These are phyloP conservation scores for Alisma plantagoaquatica DNA, from an alignment of 106 monocot genomes.

Conservation along the genomic window DNA sequence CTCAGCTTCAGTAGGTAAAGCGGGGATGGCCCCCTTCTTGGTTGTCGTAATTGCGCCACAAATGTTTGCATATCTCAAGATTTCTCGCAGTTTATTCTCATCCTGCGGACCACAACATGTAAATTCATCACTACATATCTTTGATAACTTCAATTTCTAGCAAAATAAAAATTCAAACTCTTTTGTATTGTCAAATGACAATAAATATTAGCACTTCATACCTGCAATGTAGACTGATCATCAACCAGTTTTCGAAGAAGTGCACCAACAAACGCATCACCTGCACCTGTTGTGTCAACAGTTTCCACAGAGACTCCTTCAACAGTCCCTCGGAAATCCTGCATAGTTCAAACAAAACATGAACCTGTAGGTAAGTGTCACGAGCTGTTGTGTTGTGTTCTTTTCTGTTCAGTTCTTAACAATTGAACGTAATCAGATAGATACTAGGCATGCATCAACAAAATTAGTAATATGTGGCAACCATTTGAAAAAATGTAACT, in stretches of 20 bases:
- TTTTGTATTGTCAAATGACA: too few relatives aligned
- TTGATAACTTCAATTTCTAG: too few relatives aligned
- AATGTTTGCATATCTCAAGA: slow-evolving; percentile 54
- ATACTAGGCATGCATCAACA: too few relatives aligned
- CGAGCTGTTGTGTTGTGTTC: too few relatives aligned
- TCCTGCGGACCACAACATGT: slow-evolving; percentile 66
- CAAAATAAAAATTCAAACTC: too few relatives aligned
- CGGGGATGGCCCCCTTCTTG: slow-evolving; percentile 93
- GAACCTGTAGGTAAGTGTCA: too few relatives aligned
- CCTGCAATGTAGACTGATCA: slow-evolving; percentile 64
- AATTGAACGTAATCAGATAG: background rate
- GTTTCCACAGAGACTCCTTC: slow-evolving; percentile 42
- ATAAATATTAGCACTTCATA: too few relatives aligned
- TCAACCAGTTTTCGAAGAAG: slow-evolving; percentile 40
- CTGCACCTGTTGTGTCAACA: slow-evolving; percentile 89
- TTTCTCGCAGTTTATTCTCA: slow-evolving; percentile 56
- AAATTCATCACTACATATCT: too few relatives aligned
- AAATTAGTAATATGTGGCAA: background rate
- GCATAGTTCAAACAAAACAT: too few relatives aligned
- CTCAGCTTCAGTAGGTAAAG: slow-evolving; percentile 56
- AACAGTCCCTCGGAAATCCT: slow-evolving; percentile 80
- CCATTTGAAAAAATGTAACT: background rate
- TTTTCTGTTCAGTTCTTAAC: background rate
- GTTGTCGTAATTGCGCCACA: slow-evolving; percentile 86
- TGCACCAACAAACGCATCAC: slow-evolving; percentile 86